A percentile compares a stretch with the other conserved stretches of the same genome.
These are phyloP conservation scores for Curvularia verruculosa DNA, from an alignment of 2,329 filamentous ascomycete genomes.

Conservation along the genomic window DNA sequence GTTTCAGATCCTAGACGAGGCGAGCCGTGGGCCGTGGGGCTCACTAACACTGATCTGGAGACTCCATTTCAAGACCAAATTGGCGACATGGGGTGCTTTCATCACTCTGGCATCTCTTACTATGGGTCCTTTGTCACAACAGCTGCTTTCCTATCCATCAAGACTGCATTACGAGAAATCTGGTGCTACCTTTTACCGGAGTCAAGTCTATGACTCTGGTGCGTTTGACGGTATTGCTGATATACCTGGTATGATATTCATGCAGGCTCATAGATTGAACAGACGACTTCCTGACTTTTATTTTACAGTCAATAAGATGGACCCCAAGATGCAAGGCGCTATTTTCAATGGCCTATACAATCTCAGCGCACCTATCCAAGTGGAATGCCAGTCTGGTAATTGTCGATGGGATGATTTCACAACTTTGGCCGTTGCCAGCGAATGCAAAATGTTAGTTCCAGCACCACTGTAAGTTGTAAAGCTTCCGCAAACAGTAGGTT, in stretches of 20 bases:
- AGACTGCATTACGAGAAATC: background rate
- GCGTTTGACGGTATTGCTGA: background rate
- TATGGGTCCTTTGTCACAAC: conserved; percentile 7
- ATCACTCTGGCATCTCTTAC: conserved; percentile 7
- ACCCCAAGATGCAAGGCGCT: conserved; percentile 8
- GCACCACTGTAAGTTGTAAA: background rate
- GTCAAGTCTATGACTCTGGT: background rate
- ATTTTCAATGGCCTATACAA: conserved; percentile 7
- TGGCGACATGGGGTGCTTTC: conserved; percentile 5
- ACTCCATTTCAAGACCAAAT: conserved; percentile 4
- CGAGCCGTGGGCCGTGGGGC: conserved; percentile 34
- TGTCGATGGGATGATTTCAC: conserved; percentile 6
- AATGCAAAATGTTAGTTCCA: conserved; percentile 1
- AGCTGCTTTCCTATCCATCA: conserved; percentile 7
- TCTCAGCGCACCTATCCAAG: conserved; percentile 3
- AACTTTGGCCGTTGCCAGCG: conserved; percentile 4
- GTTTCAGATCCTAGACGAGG: conserved; percentile 35
- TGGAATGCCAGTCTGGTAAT: conserved; percentile 6
- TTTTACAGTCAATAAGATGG: background rate
- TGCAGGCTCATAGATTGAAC: background rate
- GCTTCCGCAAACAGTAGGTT: background rate
- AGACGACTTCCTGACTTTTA: background rate
- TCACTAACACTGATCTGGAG: conserved; percentile 7
- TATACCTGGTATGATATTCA: background rate
- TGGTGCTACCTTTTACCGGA: background rate